These are phyloP conservation scores for Comarum palustre DNA, from an alignment of 306 rosid genomes.

Conservation along the genomic window DNA sequence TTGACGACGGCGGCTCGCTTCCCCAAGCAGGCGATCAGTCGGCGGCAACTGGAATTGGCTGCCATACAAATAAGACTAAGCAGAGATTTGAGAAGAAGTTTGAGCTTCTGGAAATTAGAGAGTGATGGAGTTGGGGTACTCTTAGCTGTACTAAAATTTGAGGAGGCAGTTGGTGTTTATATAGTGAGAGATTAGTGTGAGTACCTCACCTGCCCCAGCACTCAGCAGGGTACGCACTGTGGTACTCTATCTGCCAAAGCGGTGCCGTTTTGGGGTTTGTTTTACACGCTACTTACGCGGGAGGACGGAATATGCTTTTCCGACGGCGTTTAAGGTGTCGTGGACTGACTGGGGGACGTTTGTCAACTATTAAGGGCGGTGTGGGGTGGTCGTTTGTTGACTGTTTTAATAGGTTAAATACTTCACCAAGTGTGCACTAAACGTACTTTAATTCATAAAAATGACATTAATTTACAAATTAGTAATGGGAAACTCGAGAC, in stretches of 20 bases:
- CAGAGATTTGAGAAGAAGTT: not conserved
- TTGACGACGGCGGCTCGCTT: slow-evolving; percentile 49
- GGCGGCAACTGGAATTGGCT: slow-evolving; percentile 80
- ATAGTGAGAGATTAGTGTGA: not conserved
- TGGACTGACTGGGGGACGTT: not conserved
- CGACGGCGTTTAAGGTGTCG: not conserved
- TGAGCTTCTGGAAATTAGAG: not conserved
- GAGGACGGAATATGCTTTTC: not conserved
- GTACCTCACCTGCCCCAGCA: not conserved
- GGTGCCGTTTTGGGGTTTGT: not conserved
- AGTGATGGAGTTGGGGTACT: not conserved
- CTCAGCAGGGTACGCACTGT: not conserved
- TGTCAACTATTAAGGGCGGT: not conserved
- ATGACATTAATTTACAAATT: too few species aligned
- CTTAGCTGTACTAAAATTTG: not conserved
- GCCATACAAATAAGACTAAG: slow-evolving; percentile 67
- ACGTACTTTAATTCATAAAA: too few species aligned
- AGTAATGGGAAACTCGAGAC: too few species aligned
- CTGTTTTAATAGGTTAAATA: not conserved
- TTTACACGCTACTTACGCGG: not conserved
- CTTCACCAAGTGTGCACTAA: too few species aligned
- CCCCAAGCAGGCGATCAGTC: slow-evolving; percentile 68
- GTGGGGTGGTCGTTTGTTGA: slow-evolving; percentile 1
- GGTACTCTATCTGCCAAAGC: not conserved
- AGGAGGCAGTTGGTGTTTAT: not conserved